phyloP scores from a whole-genome alignment of 1,284 basidiomycete species.

The Rhizopogon parksii region DNA sequence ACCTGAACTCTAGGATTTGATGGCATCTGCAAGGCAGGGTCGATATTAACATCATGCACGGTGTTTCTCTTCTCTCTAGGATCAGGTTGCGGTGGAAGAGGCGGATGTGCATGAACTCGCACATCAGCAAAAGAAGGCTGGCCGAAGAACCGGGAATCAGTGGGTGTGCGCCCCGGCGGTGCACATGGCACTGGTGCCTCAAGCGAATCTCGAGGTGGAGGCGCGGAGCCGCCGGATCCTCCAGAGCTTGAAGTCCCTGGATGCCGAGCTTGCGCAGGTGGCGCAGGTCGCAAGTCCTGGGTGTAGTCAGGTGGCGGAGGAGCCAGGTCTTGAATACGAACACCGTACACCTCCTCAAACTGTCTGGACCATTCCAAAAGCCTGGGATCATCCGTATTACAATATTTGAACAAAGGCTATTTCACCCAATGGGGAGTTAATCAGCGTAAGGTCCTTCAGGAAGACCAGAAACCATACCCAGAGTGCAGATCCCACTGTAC shows the following conservation, averaged over 20 bases:
- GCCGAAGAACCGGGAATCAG: constrained; percentile 16
- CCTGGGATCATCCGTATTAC: constrained; percentile 45
- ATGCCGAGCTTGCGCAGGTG: constrained; percentile 9
- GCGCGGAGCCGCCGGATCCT: constrained; percentile 23
- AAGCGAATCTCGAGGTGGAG: constrained; percentile 16
- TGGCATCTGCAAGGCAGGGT: constrained; percentile 24
- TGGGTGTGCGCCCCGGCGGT: constrained; percentile 14
- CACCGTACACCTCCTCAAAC: constrained; percentile 61
- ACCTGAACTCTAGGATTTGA: constrained; percentile 17
- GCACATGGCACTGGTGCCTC: constrained; percentile 15
- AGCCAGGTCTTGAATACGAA: constrained; percentile 38
- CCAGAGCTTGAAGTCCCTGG: constrained; percentile 19
- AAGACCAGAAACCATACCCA: constrained; percentile 41
- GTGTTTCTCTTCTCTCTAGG: constrained; percentile 20
- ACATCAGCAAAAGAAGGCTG: constrained; percentile 16
- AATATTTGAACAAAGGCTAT: constrained; percentile 62
- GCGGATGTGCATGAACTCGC: constrained; percentile 13
- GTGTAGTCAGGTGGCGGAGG: constrained; percentile 12
- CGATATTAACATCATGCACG: constrained; percentile 25
- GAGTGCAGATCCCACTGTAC: constrained; percentile 53
- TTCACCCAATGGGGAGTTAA: constrained; percentile 6
- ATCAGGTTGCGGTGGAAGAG: constrained; percentile 13
- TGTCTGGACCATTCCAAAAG: constrained; percentile 50
- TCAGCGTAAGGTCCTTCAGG: not conserved
- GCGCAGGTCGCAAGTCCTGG: constrained; percentile 14